These are phyloP conservation scores for Pyrenophora seminiperda DNA, from an alignment of 2,329 filamentous ascomycete species.

Conservation along the genomic window DNA sequence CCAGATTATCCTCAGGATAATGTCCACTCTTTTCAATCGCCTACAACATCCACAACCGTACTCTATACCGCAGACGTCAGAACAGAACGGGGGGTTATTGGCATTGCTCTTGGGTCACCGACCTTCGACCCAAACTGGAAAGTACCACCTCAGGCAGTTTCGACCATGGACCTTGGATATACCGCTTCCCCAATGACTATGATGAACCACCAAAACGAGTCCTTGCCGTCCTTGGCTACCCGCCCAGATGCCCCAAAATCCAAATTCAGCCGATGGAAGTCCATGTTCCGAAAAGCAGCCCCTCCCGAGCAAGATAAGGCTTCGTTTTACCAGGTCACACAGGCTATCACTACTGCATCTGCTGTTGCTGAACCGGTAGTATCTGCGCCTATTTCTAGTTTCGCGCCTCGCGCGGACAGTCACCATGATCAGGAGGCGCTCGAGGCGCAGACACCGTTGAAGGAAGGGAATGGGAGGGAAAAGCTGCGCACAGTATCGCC, in stretches of 20 bases:
- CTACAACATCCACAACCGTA: conserved; percentile 37
- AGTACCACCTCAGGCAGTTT: conserved; percentile 27
- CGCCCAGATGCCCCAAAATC: conserved; percentile 34
- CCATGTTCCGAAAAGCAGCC: conserved; percentile 44
- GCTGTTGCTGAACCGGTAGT: not conserved
- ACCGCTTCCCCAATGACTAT: conserved; percentile 19
- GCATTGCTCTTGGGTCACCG: conserved; percentile 49
- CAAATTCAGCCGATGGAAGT: conserved; percentile 49
- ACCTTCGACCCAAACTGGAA: conserved; percentile 41
- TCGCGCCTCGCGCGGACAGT: conserved; percentile 34
- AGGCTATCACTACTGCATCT: conserved; percentile 20
- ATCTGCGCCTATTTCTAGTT: too few relatives aligned
- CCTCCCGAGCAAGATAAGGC: conserved; percentile 32
- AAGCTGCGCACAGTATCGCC: conserved; percentile 29
- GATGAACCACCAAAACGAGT: conserved; percentile 7
- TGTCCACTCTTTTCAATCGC: conserved; percentile 35
- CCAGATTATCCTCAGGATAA: conserved; percentile 32
- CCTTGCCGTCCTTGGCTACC: conserved; percentile 14
- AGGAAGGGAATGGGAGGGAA: conserved; percentile 25
- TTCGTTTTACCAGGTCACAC: conserved; percentile 45
- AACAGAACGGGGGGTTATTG: conserved; percentile 41
- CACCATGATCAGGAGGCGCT: conserved; percentile 38
- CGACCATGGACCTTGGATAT: conserved; percentile 6
- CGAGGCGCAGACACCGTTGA: conserved; percentile 20
- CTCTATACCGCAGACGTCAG: conserved; percentile 40